Conservation (phyloP, 306 rosid species). For the Gynostemma pentaphyllum region DNA sequence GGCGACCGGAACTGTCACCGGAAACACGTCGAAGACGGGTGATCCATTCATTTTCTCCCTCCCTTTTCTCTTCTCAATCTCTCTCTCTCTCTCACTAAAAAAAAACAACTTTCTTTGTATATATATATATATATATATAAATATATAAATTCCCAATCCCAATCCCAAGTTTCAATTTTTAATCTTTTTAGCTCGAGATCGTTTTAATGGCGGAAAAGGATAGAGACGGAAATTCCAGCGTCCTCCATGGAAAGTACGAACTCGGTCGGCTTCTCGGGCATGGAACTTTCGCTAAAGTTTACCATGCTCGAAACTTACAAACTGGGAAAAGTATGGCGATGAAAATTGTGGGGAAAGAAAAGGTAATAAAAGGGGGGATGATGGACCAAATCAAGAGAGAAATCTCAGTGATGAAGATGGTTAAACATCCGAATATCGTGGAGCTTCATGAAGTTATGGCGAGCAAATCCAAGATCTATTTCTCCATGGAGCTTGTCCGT, state of each 20-base stretch:
- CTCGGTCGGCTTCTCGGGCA: slow-evolving; percentile 83
- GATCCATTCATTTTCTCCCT: slow-evolving; percentile 12
- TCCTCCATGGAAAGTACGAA: slow-evolving; percentile 85
- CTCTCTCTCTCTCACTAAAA: neutral
- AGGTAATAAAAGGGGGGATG: slow-evolving; percentile 82
- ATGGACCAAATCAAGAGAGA: slow-evolving; percentile 91
- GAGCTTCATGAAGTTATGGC: slow-evolving; percentile 90
- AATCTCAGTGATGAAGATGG: slow-evolving; percentile 89
- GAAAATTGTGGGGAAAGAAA: slow-evolving; percentile 91
- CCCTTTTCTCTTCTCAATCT: neutral
- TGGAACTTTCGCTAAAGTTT: slow-evolving; percentile 94
- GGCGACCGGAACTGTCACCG: slow-evolving; percentile 88
- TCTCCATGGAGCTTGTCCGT: slow-evolving; percentile 86
- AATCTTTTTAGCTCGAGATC: neutral
- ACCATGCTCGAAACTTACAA: slow-evolving; percentile 48
- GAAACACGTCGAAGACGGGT: slow-evolving; percentile 99
- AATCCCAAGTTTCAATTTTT: neutral
- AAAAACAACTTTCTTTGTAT: neutral
- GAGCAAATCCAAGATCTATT: slow-evolving; percentile 77
- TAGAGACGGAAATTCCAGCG: slow-evolving; percentile 15
- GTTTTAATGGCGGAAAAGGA: slow-evolving; percentile 26
- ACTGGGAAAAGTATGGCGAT: slow-evolving; percentile 58
- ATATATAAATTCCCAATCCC: too few species aligned
- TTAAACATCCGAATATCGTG: slow-evolving; percentile 71
- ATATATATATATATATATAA: too few species aligned